These are phyloP conservation scores for Leishmania guyanensis DNA, from an alignment of 208 protist species.

Conservation along the genomic window DNA sequence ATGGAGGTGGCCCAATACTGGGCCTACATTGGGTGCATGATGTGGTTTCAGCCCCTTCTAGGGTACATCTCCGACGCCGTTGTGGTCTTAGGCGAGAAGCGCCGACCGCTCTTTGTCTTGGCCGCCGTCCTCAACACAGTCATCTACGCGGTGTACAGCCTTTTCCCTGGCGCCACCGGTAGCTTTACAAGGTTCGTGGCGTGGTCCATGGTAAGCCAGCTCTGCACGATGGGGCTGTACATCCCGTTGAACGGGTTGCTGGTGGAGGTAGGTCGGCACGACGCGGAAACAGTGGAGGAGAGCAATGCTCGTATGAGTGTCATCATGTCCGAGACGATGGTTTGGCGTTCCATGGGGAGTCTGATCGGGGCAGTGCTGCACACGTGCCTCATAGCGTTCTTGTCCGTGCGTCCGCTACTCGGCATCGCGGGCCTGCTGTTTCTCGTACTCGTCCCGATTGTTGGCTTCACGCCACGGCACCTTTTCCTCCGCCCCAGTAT, in stretches of 20 bases:
- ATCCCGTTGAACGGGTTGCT: constrained; percentile 57
- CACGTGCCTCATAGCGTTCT: constrained; percentile 14
- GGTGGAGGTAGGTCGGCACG: constrained; percentile 45
- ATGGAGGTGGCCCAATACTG: constrained; percentile 44
- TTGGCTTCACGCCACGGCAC: constrained; percentile 20
- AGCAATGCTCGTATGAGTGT: constrained; percentile 42
- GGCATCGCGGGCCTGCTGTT: constrained; percentile 31
- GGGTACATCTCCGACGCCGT: constrained; percentile 46
- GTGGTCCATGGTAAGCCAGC: constrained; percentile 32
- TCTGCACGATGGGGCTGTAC: constrained; percentile 47
- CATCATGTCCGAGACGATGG: constrained; percentile 53
- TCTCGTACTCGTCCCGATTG: constrained; percentile 28
- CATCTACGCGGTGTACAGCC: constrained; percentile 34
- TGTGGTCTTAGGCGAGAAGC: constrained; percentile 38
- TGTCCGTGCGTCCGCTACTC: constrained; percentile 21
- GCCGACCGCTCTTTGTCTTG: constrained; percentile 44
- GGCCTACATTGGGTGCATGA: constrained; percentile 40
- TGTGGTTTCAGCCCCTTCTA: constrained; percentile 35
- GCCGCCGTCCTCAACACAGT: constrained; percentile 27
- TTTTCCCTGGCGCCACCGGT: constrained; percentile 1
- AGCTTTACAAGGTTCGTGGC: constrained; percentile 28
- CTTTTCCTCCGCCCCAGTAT: constrained; percentile 34
- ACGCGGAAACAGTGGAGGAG: constrained; percentile 46
- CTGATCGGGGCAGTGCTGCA: constrained; percentile 39
- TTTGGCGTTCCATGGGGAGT: constrained; percentile 44